Conservation (phyloP, 768 basidiomycete species). For the Cystofilobasidium bisporidii region DNA sequence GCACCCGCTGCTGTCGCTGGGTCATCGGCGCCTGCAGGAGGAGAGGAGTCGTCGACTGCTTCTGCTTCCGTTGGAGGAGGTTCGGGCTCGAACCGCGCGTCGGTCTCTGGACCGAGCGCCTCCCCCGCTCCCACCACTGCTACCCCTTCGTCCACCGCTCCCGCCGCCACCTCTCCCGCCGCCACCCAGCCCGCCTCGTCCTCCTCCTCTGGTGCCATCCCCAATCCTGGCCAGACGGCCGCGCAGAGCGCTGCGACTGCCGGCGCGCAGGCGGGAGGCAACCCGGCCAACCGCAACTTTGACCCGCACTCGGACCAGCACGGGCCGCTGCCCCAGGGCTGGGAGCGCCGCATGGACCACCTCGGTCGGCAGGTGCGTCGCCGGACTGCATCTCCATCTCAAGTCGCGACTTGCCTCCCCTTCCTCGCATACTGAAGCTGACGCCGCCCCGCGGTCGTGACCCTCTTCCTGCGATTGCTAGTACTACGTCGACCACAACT, state of each 20-base stretch:
- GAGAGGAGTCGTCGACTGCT: too few species aligned
- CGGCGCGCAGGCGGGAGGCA: conserved; percentile 31
- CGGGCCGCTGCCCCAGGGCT: conserved; percentile 78
- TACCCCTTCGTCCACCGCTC: conserved; percentile 13
- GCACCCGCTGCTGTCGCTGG: neutral
- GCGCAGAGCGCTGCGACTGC: conserved; percentile 23
- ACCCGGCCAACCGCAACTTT: conserved; percentile 58
- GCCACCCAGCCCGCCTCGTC: conserved; percentile 35
- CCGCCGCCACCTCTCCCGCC: conserved; percentile 35
- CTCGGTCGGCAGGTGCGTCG: conserved; percentile 51
- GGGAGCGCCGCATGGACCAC: conserved; percentile 96
- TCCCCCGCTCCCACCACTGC: neutral
- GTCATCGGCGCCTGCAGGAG: too few species aligned
- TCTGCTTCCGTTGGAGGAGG: neutral
- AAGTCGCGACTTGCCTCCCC: too few species aligned
- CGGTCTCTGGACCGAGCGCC: neutral
- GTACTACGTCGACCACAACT: conserved; percentile 98
- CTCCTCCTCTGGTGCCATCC: conserved; percentile 35
- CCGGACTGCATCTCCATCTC: too few species aligned
- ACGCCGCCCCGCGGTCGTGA: too few species aligned
- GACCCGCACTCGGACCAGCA: conserved; percentile 91
- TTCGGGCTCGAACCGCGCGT: neutral
- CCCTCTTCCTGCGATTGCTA: too few species aligned
- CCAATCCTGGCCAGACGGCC: conserved; percentile 35
- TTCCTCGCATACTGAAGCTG: too few species aligned